Percentiles rank a stretch among this genome's conserved stretches.
Evolutionary conservation across 1,139 yeast genomes (phyloP).

Genomic region (Suhomyces ambrosiae): DNA sequence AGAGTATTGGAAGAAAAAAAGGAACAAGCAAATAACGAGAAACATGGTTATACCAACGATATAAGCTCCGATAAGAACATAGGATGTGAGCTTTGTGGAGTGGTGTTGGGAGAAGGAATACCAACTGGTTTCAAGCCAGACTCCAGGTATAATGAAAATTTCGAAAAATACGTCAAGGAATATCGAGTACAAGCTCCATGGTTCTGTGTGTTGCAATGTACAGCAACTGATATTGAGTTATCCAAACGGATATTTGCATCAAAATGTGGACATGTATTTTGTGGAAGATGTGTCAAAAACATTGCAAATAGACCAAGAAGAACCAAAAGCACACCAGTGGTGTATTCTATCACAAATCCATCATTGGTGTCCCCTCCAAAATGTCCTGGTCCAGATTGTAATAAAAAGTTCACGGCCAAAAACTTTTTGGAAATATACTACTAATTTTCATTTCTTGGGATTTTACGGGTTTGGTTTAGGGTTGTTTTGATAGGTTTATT

Average conservation of each 20-base stretch:
- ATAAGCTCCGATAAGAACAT: constrained; percentile 33
- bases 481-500: constrained; percentile 3
- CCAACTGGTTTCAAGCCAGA: constrained; percentile 51
- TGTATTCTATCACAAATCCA: constrained; percentile 46
- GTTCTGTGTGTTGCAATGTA: constrained; percentile 53
- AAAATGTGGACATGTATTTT: constrained; percentile 81
- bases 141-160: constrained; percentile 28
- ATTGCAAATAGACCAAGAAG: constrained; percentile 46
- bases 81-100: constrained; percentile 73
- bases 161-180: constrained; percentile 30
- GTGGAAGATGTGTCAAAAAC: constrained; percentile 79
- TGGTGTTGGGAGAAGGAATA: constrained; percentile 69
- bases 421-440: constrained; percentile 41
- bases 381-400: constrained; percentile 50
- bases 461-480: constrained; percentile 3
- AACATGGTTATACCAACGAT: constrained; percentile 40
- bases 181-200: constrained; percentile 61
- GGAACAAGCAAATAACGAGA: constrained; percentile 24
- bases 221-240: constrained; percentile 59
- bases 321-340: constrained; percentile 12
- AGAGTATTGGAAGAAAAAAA: constrained; percentile 34
- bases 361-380: constrained; percentile 48
- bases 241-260: constrained; percentile 71
- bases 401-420: constrained; percentile 34
- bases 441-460: constrained; percentile 9